Evolutionary conservation across 2,329 filamentous ascomycete species (phyloP).

Genomic region (Capronia epimyces): DNA sequence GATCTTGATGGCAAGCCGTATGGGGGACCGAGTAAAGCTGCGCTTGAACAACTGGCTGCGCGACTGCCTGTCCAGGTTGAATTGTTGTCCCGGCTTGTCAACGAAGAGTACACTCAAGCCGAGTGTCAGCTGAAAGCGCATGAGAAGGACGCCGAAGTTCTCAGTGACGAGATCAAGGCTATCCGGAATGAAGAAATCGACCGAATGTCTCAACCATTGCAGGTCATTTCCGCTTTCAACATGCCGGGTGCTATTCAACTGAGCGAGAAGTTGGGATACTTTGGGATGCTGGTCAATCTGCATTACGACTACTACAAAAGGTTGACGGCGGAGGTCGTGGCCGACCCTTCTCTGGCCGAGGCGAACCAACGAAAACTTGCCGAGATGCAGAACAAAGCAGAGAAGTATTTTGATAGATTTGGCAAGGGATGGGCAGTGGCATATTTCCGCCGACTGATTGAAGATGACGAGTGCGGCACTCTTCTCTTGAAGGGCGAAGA

Average conservation of each 20-base stretch:
- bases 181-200: constrained; percentile 16
- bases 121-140: constrained; percentile 11
- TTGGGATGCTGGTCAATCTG: constrained; percentile 54
- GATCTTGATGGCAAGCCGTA: constrained; percentile 26
- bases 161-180: constrained; percentile 17
- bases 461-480: constrained; percentile 58
- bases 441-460: constrained; percentile 73
- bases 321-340: constrained; percentile 16
- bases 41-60: constrained; percentile 21
- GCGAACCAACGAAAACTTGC: constrained; percentile 31
- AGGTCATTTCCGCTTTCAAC: constrained; percentile 23
- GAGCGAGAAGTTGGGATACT: constrained; percentile 59
- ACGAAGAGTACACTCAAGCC: constrained; percentile 23
- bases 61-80: constrained; percentile 22
- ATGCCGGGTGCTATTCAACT: constrained; percentile 49
- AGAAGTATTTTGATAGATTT: constrained; percentile 47
- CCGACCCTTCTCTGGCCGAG: constrained; percentile 18
- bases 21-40: constrained; percentile 22
- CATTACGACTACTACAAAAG: constrained; percentile 23
- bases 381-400: constrained; percentile 37
- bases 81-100: constrained; percentile 21
- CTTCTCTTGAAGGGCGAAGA: constrained; percentile 61
- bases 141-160: constrained; percentile 17
- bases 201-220: constrained; percentile 15
- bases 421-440: constrained; percentile 55